These are phyloP conservation scores for Oleoguttula mirabilis DNA, from an alignment of 495 filamentous ascomycete genomes.

Conservation along the genomic window DNA sequence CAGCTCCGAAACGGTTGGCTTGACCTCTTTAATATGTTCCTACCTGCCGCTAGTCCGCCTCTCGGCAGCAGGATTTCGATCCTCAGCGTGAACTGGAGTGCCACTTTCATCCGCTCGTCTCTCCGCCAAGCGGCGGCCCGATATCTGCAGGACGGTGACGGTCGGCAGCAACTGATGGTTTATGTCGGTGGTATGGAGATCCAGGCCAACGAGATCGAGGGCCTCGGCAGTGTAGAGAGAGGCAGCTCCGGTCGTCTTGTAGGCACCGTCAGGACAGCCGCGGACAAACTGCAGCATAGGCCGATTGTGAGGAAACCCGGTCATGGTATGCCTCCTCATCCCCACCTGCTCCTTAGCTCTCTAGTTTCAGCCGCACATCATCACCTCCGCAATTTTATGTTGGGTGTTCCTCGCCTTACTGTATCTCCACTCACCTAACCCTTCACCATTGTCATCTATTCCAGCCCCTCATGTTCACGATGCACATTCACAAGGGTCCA, in stretches of 20 bases:
- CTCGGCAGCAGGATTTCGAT: slow-evolving; percentile 11
- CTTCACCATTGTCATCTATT: not conserved
- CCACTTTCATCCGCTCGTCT: slow-evolving; percentile 19
- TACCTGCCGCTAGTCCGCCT: not conserved
- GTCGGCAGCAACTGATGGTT: not conserved
- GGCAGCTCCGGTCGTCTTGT: slow-evolving; percentile 18
- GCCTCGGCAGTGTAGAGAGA: slow-evolving; percentile 13
- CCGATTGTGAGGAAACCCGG: too few species aligned
- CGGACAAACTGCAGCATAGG: slow-evolving; percentile 22
- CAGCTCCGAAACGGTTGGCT: slow-evolving; percentile 22
- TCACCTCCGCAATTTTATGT: too few species aligned
- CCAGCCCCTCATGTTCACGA: not conserved
- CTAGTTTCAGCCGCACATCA: too few species aligned
- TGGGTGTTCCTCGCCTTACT: too few species aligned
- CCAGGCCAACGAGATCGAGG: slow-evolving; percentile 25
- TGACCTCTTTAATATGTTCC: not conserved
- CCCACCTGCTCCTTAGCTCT: too few species aligned
- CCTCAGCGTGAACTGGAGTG: slow-evolving; percentile 30
- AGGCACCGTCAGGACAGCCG: slow-evolving; percentile 14
- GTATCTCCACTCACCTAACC: too few species aligned
- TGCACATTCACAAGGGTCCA: too few species aligned
- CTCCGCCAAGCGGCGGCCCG: slow-evolving; percentile 3
- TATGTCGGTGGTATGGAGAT: slow-evolving; percentile 12
- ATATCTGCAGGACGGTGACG: not conserved
- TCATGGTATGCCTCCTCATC: too few species aligned